Percentiles rank a stretch among this genome's conserved stretches.
phyloP scores from a whole-genome alignment of 805 yeast genomes.

The Pachysolen tannophilus region DNA sequence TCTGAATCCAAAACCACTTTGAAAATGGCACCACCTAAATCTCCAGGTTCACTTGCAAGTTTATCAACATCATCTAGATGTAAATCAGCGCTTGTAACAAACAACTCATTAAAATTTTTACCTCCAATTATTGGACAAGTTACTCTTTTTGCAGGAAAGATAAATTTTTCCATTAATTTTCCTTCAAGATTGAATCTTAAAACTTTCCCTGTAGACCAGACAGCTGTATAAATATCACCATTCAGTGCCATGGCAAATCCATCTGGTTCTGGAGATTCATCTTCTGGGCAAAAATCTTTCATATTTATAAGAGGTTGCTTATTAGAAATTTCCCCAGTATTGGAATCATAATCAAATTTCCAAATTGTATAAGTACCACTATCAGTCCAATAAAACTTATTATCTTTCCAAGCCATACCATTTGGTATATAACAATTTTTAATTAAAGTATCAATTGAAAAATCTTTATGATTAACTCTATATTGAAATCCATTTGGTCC shows the following conservation, averaged over 20 bases:
- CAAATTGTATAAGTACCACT: conserved; percentile 39
- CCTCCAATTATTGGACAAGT: conserved; percentile 73
- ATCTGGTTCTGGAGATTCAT: conserved; percentile 61
- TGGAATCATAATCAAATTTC: conserved; percentile 34
- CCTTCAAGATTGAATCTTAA: conserved; percentile 46
- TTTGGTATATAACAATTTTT: conserved; percentile 53
- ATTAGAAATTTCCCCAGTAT: conserved; percentile 27
- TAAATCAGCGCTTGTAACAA: conserved; percentile 59
- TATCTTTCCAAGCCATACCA: conserved; percentile 54
- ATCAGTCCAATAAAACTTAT: conserved; percentile 44
- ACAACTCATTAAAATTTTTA: conserved; percentile 43
- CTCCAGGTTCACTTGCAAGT: conserved; percentile 23
- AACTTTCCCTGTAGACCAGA: conserved; percentile 54
- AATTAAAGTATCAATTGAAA: conserved; percentile 25
- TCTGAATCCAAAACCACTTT: conserved; percentile 28
- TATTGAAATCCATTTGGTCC: conserved; percentile 49
- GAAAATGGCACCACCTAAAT: conserved; percentile 56
- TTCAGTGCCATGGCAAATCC: conserved; percentile 57
- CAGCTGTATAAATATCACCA: conserved; percentile 55
- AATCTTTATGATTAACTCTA: conserved; percentile 13
- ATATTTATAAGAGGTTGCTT: conserved; percentile 31
- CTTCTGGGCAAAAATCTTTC: conserved; percentile 14
- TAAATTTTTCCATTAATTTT: conserved; percentile 37
- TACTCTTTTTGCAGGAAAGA: conserved; percentile 51
- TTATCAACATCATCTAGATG: conserved; percentile 27